phyloP scores from a whole-genome alignment of 768 basidiomycete species.

The Lentinula aciculospora region DNA sequence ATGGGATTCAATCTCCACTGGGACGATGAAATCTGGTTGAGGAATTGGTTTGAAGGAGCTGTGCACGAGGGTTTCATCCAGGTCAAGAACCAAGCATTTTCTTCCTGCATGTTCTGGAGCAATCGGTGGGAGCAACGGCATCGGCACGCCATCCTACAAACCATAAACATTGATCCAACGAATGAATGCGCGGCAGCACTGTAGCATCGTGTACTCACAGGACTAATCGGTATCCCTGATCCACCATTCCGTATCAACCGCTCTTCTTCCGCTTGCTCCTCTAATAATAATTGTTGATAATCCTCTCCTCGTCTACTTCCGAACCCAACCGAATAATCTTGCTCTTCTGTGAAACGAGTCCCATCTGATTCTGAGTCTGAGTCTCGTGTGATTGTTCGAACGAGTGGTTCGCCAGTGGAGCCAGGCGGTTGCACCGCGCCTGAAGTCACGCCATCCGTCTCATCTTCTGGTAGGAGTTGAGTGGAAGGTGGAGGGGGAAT shows the following conservation, averaged over 20 bases:
- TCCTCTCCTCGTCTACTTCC: slow-evolving; percentile 28
- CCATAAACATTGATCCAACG: not conserved
- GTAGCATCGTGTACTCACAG: slow-evolving; percentile 46
- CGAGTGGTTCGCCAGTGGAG: slow-evolving; percentile 38
- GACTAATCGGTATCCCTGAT: slow-evolving; percentile 90
- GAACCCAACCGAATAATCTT: slow-evolving; percentile 27
- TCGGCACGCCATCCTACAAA: slow-evolving; percentile 68
- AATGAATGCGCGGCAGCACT: not conserved
- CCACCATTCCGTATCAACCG: slow-evolving; percentile 86
- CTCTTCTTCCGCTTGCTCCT: slow-evolving; percentile 87
- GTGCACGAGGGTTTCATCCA: slow-evolving; percentile 96
- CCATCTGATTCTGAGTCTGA: slow-evolving; percentile 32
- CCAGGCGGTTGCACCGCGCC: slow-evolving; percentile 91
- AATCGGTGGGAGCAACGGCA: slow-evolving; percentile 85
- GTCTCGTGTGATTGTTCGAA: slow-evolving; percentile 32
- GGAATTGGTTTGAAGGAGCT: slow-evolving; percentile 97
- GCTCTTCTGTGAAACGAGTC: slow-evolving; percentile 66
- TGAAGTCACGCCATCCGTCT: slow-evolving; percentile 84
- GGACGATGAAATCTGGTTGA: slow-evolving; percentile 96
- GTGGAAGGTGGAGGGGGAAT: slow-evolving; percentile 29
- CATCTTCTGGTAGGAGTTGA: slow-evolving; percentile 49
- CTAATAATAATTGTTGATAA: slow-evolving; percentile 28
- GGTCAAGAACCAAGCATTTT: slow-evolving; percentile 94
- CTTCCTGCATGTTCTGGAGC: slow-evolving; percentile 75
- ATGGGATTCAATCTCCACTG: slow-evolving; percentile 97